Conservation (phyloP, 2,329 filamentous ascomycete species). For the Fusarium oligoseptatum region DNA sequence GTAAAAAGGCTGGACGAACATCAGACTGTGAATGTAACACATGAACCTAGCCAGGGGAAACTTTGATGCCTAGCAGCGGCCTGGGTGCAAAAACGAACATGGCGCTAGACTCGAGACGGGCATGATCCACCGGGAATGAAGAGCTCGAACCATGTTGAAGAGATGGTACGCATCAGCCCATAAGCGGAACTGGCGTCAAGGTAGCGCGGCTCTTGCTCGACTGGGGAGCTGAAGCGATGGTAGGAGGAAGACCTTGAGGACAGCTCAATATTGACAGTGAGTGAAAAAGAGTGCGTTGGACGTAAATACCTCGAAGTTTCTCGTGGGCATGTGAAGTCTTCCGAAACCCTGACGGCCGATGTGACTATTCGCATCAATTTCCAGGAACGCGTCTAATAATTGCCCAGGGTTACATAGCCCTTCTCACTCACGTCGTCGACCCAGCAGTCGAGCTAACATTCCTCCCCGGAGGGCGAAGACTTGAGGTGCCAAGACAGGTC, state of each 20-base stretch:
- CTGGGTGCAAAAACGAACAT: constrained; percentile 15
- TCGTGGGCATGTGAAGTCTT: constrained; percentile 13
- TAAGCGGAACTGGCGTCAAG: constrained; percentile 21
- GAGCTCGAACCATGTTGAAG: constrained; percentile 39
- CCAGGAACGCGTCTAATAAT: constrained; percentile 25
- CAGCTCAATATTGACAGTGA: background rate
- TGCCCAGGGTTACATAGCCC: constrained; percentile 35
- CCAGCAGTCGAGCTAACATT: constrained; percentile 41
- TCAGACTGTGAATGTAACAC: background rate
- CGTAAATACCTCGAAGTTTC: constrained; percentile 11
- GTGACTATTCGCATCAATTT: constrained; percentile 31
- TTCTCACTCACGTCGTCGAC: constrained; percentile 8
- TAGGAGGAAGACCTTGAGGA: background rate
- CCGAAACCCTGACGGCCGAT: constrained; percentile 10
- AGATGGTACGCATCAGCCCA: constrained; percentile 36
- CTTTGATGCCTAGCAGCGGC: constrained; percentile 16
- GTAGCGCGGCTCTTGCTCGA: constrained; percentile 10
- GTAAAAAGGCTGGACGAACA: background rate
- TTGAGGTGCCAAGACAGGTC: constrained; percentile 41
- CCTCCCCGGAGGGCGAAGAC: constrained; percentile 39
- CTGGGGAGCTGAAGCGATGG: background rate
- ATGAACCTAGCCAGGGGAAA: constrained; percentile 19
- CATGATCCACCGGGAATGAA: constrained; percentile 31
- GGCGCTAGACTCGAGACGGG: constrained; percentile 26
- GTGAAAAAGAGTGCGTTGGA: constrained; percentile 3